Evolutionary conservation across 176 grass and related monocot species (phyloP).

Genomic region (Melocanna baccifera): DNA sequence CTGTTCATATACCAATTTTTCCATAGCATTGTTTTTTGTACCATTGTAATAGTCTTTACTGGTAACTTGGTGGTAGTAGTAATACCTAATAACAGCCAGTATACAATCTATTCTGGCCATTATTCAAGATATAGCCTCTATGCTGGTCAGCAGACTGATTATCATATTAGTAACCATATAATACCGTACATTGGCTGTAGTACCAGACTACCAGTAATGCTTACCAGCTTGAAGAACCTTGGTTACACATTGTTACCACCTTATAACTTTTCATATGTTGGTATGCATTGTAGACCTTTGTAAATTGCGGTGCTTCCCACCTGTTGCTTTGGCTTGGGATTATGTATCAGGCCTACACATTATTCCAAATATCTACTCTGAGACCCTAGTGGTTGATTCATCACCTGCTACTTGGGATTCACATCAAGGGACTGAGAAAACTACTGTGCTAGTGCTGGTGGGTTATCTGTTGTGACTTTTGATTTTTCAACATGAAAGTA

Average conservation of each 20-base stretch:
- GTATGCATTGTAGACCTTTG: constrained; percentile 61
- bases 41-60: background rate
- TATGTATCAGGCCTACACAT: constrained; percentile 72
- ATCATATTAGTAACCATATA: background rate
- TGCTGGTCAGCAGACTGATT: background rate
- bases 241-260: constrained; percentile 8
- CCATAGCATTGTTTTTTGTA: background rate
- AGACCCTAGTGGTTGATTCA: constrained; percentile 80
- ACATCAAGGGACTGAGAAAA: constrained; percentile 55
- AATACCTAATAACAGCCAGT: constrained; percentile 10
- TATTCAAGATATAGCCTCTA: constrained; percentile 1
- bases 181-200: background rate
- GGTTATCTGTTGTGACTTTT: background rate
- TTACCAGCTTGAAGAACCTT: background rate
- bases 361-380: constrained; percentile 83
- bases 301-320: constrained; percentile 93
- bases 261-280: constrained; percentile 11
- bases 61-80: background rate
- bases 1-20: background rate
- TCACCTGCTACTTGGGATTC: constrained; percentile 84
- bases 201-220: background rate
- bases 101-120: background rate
- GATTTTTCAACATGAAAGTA: background rate
- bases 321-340: constrained; percentile 85
- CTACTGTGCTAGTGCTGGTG: constrained; percentile 80